Evolutionary conservation across 2,329 filamentous ascomycete species (phyloP), one percentile per base, ranked within the genome.

Genomic region (Ophiocordyceps sinensis): DNA sequence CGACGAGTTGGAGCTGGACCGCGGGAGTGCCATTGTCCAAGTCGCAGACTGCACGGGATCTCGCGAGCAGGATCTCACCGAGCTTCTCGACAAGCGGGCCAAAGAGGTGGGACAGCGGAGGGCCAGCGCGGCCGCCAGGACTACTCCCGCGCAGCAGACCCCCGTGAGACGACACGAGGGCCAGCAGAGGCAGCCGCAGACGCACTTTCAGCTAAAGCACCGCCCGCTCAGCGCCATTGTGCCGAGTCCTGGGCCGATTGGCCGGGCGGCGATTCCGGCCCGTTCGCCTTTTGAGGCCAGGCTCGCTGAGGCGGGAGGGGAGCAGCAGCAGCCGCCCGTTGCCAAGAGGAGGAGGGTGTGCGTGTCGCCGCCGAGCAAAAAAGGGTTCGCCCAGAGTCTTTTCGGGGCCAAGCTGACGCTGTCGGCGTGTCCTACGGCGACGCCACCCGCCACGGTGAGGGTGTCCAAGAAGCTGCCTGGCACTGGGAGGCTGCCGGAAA

Each of bases 1-100:
- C 6, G 85, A 94, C 45, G 86, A 94, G 59, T 58, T 95, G 40
- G 71, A 77, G 43, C 66, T 95, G 40, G 86, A 94, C 50, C 74
- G 79, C 39, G 81, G 79, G 38, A 77, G 77, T 2, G 73, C 84
- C 26, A 70, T 93, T 43, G 82, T 95, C 11, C 79, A 94, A 59
- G 85, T 94, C 2, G 74, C 75, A 21, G 86, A 94, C 43, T 74
- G 71, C 32, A 66, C 83, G n/a, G 84, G 80, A 8, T 73, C 69
- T 29, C 77, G 73, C 2, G 73, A 89, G 49, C 87, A 89, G 39
- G 86, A 95, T 52, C 58, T 95, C 23, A 77, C 82, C 0, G 78
- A 79, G 26, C 60, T 95, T 26, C 63, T 91, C 37, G 79, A 84
- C 46, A 87, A 82, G 59, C 74, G 75, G 43, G 64, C 65, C 10